Evolutionary conservation across 2,329 filamentous ascomycete genomes (phyloP).

Genomic region (Diaporthe sp.): DNA sequence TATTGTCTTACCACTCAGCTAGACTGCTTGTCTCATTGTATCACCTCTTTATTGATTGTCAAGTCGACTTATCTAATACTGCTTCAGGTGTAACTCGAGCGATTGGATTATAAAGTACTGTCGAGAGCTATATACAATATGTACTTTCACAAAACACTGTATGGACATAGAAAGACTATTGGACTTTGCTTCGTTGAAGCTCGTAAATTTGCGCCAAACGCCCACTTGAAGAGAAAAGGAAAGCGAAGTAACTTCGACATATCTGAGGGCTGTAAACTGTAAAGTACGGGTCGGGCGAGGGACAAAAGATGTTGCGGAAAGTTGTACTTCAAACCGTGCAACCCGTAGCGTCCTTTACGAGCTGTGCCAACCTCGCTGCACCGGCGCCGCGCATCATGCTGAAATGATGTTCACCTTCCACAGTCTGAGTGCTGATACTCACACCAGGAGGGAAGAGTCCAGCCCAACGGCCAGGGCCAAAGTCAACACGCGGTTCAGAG

Average conservation of each 20-base stretch:
- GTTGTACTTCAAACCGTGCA: background rate
- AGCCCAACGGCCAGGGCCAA: slow-evolving; percentile 15
- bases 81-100: background rate
- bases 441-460: background rate
- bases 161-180: background rate
- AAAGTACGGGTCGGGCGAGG: background rate
- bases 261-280: background rate
- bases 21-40: no score
- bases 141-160: background rate
- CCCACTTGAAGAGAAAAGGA: background rate
- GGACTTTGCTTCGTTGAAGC: background rate
- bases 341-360: background rate
- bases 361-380: background rate
- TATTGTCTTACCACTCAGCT: no score
- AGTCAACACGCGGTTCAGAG: slow-evolving; percentile 5
- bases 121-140: background rate
- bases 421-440: background rate
- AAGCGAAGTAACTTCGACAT: background rate
- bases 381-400: slow-evolving; percentile 10
- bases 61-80: no score
- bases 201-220: background rate
- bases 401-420: slow-evolving; percentile 18
- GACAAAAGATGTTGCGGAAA: background rate
- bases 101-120: background rate
- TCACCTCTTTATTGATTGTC: no score